phyloP scores from a whole-genome alignment of 805 yeast species.

The Vanderwaltozyma verrucispora region DNA sequence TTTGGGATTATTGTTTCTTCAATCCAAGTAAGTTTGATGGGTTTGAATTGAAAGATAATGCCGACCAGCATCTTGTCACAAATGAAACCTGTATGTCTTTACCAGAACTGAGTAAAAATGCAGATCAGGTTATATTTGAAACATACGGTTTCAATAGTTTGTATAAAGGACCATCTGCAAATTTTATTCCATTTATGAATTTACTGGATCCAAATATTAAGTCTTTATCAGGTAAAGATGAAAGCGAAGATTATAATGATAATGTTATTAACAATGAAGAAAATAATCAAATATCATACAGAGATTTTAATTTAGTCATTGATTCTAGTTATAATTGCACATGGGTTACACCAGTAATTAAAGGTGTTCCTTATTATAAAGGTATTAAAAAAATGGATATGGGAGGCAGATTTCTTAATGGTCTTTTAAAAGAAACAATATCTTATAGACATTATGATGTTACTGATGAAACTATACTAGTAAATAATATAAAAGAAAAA shows the following conservation, averaged over 20 bases:
- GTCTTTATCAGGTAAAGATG: constrained; percentile 17
- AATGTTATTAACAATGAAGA: not conserved
- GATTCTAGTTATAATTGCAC: constrained; percentile 88
- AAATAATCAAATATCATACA: constrained; percentile 13
- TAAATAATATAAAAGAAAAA: constrained; percentile 77
- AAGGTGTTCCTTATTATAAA: constrained; percentile 65
- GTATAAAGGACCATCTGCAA: constrained; percentile 54
- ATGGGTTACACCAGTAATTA: constrained; percentile 74
- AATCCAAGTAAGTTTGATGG: constrained; percentile 36
- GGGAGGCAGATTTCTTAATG: constrained; percentile 80
- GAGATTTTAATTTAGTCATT: constrained; percentile 66
- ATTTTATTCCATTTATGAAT: constrained; percentile 54
- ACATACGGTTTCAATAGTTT: constrained; percentile 74
- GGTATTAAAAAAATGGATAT: constrained; percentile 73
- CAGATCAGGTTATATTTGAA: constrained; percentile 89
- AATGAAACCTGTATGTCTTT: constrained; percentile 77
- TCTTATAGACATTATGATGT: constrained; percentile 90
- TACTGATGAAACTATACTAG: constrained; percentile 77
- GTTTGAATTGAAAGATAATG: constrained; percentile 34
- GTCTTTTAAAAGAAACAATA: constrained; percentile 70
- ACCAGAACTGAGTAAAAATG: constrained; percentile 70
- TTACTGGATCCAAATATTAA: constrained; percentile 3
- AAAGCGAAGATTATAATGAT: constrained; percentile 3
- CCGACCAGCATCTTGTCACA: constrained; percentile 50
- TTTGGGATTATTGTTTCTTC: constrained; percentile 76